These are phyloP conservation scores for Cryptococcus floricola DNA, from an alignment of 1,284 basidiomycete species.

Conservation along the genomic window DNA sequence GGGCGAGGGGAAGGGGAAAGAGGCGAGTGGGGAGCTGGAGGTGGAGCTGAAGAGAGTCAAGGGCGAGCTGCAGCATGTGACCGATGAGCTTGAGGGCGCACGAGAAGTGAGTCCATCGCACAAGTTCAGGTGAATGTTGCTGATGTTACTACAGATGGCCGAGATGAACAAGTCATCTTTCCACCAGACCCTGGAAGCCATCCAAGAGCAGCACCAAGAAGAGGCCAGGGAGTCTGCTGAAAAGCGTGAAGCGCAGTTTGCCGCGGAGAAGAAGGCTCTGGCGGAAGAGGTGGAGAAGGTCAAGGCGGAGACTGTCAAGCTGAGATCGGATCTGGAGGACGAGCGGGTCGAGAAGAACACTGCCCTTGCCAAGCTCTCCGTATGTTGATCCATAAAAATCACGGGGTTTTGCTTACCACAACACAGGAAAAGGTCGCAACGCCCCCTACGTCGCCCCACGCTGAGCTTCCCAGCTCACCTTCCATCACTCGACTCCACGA, in stretches of 20 bases:
- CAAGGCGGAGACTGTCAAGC: not conserved
- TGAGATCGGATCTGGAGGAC: constrained; percentile 10
- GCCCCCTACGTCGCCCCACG: constrained; percentile 14
- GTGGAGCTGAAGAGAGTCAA: constrained; percentile 18
- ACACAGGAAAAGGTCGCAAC: constrained; percentile 8
- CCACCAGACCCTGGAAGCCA: constrained; percentile 20
- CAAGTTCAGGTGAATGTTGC: not conserved
- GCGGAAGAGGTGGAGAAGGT: constrained; percentile 6
- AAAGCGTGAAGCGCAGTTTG: constrained; percentile 1
- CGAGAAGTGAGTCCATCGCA: constrained; percentile 23
- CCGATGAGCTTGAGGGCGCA: constrained; percentile 37
- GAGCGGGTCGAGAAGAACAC: constrained; percentile 19
- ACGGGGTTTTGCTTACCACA: not conserved
- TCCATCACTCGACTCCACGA: constrained; percentile 26
- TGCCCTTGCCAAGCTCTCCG: constrained; percentile 15
- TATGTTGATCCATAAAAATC: not conserved
- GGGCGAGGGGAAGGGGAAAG: not conserved
- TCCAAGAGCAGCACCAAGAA: constrained; percentile 14
- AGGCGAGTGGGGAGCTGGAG: constrained; percentile 10
- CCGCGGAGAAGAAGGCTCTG: constrained; percentile 4
- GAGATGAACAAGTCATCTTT: constrained; percentile 44
- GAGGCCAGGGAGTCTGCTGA: constrained; percentile 7
- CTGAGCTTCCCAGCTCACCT: constrained; percentile 6
- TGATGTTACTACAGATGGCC: constrained; percentile 26
- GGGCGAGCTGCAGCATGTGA: constrained; percentile 24